Conservation (phyloP, 805 yeast genomes). For the Saturnispora kantuleensis region DNA sequence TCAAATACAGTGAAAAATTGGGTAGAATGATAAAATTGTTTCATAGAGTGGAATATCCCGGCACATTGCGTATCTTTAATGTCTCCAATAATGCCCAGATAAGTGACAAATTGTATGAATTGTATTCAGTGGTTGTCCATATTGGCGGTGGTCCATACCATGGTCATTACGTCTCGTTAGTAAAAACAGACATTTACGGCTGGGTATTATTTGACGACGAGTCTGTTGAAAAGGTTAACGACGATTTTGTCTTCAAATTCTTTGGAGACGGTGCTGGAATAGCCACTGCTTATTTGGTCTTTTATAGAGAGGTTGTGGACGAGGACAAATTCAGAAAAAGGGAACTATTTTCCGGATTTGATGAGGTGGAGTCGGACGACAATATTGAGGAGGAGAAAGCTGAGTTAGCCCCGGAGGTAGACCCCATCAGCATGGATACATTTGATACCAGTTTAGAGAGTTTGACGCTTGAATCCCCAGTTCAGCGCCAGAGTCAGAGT, state of each 20-base stretch:
- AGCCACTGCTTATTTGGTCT: conserved; percentile 85
- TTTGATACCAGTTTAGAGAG: background rate
- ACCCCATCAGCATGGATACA: background rate
- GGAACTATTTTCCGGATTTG: conserved; percentile 24
- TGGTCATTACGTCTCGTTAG: conserved; percentile 87
- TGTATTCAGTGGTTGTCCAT: conserved; percentile 83
- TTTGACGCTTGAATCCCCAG: background rate
- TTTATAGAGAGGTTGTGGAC: conserved; percentile 53
- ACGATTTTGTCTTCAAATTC: conserved; percentile 70
- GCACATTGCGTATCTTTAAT: conserved; percentile 56
- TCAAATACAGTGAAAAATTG: conserved; percentile 78
- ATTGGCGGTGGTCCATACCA: conserved; percentile 97
- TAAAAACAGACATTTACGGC: conserved; percentile 66
- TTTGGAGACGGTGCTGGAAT: conserved; percentile 83
- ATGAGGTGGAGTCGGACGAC: conserved; percentile 12
- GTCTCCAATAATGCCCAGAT: conserved; percentile 47
- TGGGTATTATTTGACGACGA: conserved; percentile 96
- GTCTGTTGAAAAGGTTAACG: conserved; percentile 81
- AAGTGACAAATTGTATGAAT: conserved; percentile 59
- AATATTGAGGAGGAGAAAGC: background rate
- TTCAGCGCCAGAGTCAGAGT: background rate
- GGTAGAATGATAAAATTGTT: conserved; percentile 79
- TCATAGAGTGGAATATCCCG: conserved; percentile 75
- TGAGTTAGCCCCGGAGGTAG: background rate
- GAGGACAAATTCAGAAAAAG: conserved; percentile 27